phyloP scores from a whole-genome alignment of 1,284 basidiomycete species.

The Tilletia horrida region DNA sequence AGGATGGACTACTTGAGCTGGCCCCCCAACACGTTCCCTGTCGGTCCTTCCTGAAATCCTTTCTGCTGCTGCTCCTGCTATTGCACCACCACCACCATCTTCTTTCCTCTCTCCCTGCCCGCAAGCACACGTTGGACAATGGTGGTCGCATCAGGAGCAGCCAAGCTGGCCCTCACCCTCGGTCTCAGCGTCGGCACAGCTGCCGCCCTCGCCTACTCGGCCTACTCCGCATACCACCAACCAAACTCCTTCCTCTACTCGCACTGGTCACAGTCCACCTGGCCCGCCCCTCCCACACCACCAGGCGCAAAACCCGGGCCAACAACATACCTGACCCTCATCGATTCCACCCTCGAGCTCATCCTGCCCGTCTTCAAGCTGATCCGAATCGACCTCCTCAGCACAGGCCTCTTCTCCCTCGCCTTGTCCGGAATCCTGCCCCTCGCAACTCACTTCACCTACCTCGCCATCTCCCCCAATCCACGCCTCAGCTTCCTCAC shows the following conservation, averaged over 20 bases:
- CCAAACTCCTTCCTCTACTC: neutral
- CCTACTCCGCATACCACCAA: slow-evolving; percentile 3
- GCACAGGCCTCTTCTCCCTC: slow-evolving; percentile 12
- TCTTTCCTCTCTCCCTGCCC: neutral
- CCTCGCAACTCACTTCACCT: slow-evolving; percentile 1
- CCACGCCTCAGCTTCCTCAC: slow-evolving; percentile 11
- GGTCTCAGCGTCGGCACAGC: neutral
- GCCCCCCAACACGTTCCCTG: too few species aligned
- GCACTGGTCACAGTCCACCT: neutral
- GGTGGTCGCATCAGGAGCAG: neutral
- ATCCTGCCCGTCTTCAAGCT: slow-evolving; percentile 4
- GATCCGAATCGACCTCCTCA: neutral
- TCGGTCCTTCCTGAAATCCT: too few species aligned
- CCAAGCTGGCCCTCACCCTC: neutral
- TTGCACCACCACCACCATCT: slow-evolving; percentile 10
- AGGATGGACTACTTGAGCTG: too few species aligned
- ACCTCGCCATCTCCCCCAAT: slow-evolving; percentile 12
- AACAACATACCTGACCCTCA: neutral
- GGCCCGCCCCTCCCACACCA: neutral
- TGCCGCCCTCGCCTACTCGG: neutral
- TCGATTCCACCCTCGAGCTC: slow-evolving; percentile 8
- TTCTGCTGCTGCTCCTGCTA: too few species aligned
- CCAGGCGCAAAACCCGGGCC: neutral
- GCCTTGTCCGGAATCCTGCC: slow-evolving; percentile 7
- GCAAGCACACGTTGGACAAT: slow-evolving; percentile 2